Evolutionary conservation across 768 basidiomycete genomes (phyloP), one percentile per base, ranked within the genome.

Genomic region (Russula griseocarnosa): DNA sequence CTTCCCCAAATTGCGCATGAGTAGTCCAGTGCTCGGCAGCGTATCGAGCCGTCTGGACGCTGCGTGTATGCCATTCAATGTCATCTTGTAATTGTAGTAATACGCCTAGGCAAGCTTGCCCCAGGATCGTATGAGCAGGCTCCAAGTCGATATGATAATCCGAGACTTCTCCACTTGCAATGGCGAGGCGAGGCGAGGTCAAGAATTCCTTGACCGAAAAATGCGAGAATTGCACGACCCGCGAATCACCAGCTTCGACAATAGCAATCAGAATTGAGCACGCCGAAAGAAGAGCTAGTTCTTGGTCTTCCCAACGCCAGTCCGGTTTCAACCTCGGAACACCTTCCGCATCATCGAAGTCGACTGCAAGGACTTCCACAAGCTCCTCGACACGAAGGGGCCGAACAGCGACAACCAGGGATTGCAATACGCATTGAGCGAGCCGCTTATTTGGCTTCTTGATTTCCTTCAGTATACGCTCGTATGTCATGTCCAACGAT

Each of bases 321-420:
- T 11, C 18, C 2, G 26, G 1, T 0, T 56, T 44, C 20, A 44
- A 14, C 40, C 30, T 56, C 11, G 55, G 55, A 10, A 56, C 22
- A 10, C 18, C 55, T n/a, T 30, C 36, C 42, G 9, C 42, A 30
- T 9, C 42, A 28, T 30, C 40, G 3, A 56, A 56, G 20, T 56
- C 55, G 11, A 56, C 40, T 2, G 55, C 55, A 1, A 56, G 40
- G 20, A 44, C 42, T 3, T 56, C 55, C 1, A 28, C 42, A 5
- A 56, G 55, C 20, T 56, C 55, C 2, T 28, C 55, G 1, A 56
- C 55, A 11, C 55, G 20, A 56, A 56, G 55, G 1, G 55, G 55
- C 20, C 55, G 55, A n/a, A 16, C 14, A 3, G 55, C 42, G 0
- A 44, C 42, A 9, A 28, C 40, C 0, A 56, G 26, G 28, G 28